These are phyloP conservation scores for Liquidambar formosana DNA, from an alignment of 164 flowering plant genomes.

Conservation along the genomic window DNA sequence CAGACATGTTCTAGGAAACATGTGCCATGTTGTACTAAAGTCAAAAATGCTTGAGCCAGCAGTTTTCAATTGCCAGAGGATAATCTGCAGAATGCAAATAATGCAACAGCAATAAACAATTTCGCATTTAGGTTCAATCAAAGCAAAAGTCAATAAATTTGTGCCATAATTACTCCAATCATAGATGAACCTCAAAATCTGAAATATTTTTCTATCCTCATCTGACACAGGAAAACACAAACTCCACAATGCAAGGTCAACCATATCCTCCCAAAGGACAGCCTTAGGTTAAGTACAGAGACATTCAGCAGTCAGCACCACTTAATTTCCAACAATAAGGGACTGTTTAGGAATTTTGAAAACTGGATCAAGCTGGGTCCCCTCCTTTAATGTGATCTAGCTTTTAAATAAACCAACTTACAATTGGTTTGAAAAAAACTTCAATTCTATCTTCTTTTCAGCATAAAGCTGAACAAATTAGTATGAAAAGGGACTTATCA, in stretches of 20 bases:
- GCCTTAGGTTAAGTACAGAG: neutral
- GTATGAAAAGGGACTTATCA: too few species aligned
- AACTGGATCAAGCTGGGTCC: too few species aligned
- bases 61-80: neutral
- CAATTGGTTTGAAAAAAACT: too few species aligned
- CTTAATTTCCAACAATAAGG: neutral
- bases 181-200: neutral
- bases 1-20: too few species aligned
- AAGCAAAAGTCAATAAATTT: neutral
- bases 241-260: neutral
- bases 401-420: too few species aligned
- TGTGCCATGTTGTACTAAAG: too few species aligned
- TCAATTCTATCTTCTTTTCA: too few species aligned
- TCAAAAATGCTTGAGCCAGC: neutral
- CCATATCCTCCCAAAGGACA: neutral
- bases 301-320: neutral
- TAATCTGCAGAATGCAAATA: neutral
- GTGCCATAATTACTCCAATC: neutral
- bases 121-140: conserved; percentile 1
- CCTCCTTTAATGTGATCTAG: too few species aligned
- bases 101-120: neutral
- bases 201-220: neutral
- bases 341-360: too few species aligned
- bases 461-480: too few species aligned
- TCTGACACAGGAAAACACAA: neutral